These are phyloP conservation scores for Phytophthora pini DNA, from an alignment of 352 stramenopile genomes.

Conservation along the genomic window DNA sequence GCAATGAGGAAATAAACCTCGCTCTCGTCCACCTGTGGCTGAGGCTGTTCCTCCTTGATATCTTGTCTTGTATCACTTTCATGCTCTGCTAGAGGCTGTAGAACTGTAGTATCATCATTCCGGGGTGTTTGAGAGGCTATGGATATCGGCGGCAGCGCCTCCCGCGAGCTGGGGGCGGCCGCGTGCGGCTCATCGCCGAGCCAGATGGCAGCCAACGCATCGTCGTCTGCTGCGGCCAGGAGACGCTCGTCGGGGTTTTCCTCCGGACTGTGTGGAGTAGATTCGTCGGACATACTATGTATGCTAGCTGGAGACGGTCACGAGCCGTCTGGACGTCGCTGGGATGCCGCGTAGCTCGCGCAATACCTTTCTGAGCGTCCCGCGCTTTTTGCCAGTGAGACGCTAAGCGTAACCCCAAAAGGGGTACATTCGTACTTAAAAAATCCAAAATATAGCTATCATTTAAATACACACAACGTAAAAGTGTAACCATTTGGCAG, in stretches of 20 bases:
- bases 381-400: slow-evolving; percentile 27
- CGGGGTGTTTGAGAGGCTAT: slow-evolving; percentile 1
- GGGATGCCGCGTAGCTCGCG: slow-evolving; percentile 8
- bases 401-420: slow-evolving; percentile 9
- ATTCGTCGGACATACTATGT: slow-evolving; percentile 31
- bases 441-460: neutral
- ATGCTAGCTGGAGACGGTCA: neutral
- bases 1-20: slow-evolving; percentile 90
- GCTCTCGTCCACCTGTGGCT: slow-evolving; percentile 36
- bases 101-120: neutral
- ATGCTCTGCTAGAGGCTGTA: slow-evolving; percentile 18
- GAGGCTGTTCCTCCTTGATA: neutral
- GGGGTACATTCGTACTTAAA: slow-evolving; percentile 16
- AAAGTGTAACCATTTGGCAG: slow-evolving; percentile 1
- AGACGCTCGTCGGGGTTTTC: neutral
- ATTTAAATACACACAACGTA: neutral
- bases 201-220: slow-evolving; percentile 8
- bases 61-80: slow-evolving; percentile 14
- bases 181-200: neutral
- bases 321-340: slow-evolving; percentile 1
- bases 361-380: slow-evolving; percentile 13
- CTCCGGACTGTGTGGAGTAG: slow-evolving; percentile 12
- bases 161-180: slow-evolving; percentile 8
- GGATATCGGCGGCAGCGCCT: slow-evolving; percentile 27
- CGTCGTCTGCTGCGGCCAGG: slow-evolving; percentile 9